Base-by-base conservation (phyloP, 495 filamentous ascomycete genomes). In the Trichoderma virens region DNA sequence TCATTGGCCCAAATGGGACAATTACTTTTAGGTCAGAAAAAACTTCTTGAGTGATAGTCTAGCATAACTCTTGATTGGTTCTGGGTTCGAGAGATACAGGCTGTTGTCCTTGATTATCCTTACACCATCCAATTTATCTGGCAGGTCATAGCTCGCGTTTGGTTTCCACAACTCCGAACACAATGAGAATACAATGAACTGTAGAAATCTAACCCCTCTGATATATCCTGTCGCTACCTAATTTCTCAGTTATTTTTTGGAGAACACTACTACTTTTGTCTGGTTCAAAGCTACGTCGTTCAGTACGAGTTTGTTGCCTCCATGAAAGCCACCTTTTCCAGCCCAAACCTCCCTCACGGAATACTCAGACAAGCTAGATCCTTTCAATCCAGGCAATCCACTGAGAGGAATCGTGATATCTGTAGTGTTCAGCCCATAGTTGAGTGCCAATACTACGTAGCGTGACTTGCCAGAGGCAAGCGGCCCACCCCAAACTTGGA, bases 401-500 rank as follows among this genome's bases (percentile, higher is more conserved):
- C 39, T 60, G 9, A 63, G 32, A 14, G 41, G 41, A 18, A 66
- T 35, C 9, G 35, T 32, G 16, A 66, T 66, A 34, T 60, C 41
- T 30, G 61, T 34, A 30, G 43, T 63, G 28, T 35, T 16, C 23
- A 59, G 51, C 11, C 45, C 65, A n/a, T 63, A 60, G 61, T 66
- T 66, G 18, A 66, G 47, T 16, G 61, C 65, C 39, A 68, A 47
- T 2, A 56, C 63, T 8, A 68, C 47, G 35, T 65, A 63, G 47
- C 61, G 39, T 27, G 64, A 64, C 28, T 65, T 60, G 31, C 61
- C 27, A 14, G 64, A 64, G 34, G 63, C 63, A 38, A 70, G 47
- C 8, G 68, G 66, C 39, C 68, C 68, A 41, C 62, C 62, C 68
- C 68, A 70, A 18, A 70, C 59, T 41, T 70, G 68, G 27, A 66